Evolutionary conservation across 2,329 filamentous ascomycete species (phyloP).

Genomic region (Colletotrichum shisoi): DNA sequence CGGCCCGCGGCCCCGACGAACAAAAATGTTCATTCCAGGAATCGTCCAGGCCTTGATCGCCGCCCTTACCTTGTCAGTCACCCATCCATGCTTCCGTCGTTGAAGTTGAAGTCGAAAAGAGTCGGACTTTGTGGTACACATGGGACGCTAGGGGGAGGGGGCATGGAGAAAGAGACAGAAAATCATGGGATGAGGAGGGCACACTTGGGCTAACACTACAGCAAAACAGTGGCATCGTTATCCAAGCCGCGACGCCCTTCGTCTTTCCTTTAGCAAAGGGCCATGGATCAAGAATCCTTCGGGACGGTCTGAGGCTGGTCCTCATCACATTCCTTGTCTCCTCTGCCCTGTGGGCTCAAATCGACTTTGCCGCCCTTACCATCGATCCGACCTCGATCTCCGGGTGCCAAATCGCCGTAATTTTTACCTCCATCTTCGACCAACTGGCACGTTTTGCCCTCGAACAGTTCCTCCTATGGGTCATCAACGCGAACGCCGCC

Average conservation of each 20-base stretch:
- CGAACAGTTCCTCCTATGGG: constrained; percentile 64
- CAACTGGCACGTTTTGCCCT: constrained; percentile 63
- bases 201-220: constrained; percentile 43
- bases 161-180: constrained; percentile 3
- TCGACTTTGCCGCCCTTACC: constrained; percentile 60
- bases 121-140: background rate
- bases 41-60: constrained; percentile 60
- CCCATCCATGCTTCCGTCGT: background rate
- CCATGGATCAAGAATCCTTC: constrained; percentile 59
- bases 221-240: constrained; percentile 58
- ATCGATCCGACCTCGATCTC: constrained; percentile 54
- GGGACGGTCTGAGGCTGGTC: constrained; percentile 70
- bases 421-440: constrained; percentile 64
- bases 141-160: background rate
- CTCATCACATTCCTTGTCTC: constrained; percentile 63
- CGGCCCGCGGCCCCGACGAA: constrained; percentile 42
- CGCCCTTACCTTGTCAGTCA: constrained; percentile 63
- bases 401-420: constrained; percentile 61
- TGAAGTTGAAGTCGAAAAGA: background rate
- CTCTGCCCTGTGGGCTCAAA: constrained; percentile 62
- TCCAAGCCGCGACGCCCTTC: constrained; percentile 60
- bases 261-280: constrained; percentile 57
- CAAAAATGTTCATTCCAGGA: constrained; percentile 56
- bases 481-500: constrained; percentile 52
- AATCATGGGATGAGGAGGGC: constrained; percentile 10